Evolutionary conservation across 2,329 filamentous ascomycete genomes (phyloP).

Genomic region (Aspergillus puulaauensis): DNA sequence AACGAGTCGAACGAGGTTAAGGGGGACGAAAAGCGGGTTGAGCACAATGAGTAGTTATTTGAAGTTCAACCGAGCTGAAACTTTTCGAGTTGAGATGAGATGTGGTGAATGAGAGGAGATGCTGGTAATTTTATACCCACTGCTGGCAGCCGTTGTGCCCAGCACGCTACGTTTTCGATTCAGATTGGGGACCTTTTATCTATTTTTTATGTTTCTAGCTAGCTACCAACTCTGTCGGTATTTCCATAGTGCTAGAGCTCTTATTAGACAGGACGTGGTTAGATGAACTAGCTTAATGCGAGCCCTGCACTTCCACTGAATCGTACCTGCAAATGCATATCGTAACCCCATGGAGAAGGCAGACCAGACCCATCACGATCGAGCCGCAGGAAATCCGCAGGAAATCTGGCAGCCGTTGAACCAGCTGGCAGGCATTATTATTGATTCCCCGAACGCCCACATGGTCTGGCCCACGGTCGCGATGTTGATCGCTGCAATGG

Average conservation of each 20-base stretch:
- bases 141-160: slow-evolving; percentile 47
- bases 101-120: background rate
- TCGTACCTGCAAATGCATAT: background rate
- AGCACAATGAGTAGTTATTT: background rate
- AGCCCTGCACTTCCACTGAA: background rate
- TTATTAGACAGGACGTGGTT: background rate
- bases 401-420: background rate
- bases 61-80: background rate
- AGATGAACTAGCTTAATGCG: background rate
- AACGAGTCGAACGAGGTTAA: slow-evolving; percentile 11
- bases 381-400: background rate
- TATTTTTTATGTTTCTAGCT: background rate
- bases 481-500: too few species aligned
- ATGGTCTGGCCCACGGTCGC: too few species aligned
- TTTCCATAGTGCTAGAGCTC: background rate
- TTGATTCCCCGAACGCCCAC: background rate
- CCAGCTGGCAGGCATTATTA: background rate
- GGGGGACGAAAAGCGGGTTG: background rate
- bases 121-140: slow-evolving; percentile 6
- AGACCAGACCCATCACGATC: background rate
- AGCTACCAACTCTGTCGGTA: background rate
- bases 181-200: background rate
- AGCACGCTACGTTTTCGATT: background rate
- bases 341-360: background rate
- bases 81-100: slow-evolving; percentile 1